Percentiles rank a stretch among this genome's conserved stretches.
These are phyloP conservation scores for Cyclotella kingstonii DNA, from an alignment of 108 stramenopile species.

Conservation along the genomic window DNA sequence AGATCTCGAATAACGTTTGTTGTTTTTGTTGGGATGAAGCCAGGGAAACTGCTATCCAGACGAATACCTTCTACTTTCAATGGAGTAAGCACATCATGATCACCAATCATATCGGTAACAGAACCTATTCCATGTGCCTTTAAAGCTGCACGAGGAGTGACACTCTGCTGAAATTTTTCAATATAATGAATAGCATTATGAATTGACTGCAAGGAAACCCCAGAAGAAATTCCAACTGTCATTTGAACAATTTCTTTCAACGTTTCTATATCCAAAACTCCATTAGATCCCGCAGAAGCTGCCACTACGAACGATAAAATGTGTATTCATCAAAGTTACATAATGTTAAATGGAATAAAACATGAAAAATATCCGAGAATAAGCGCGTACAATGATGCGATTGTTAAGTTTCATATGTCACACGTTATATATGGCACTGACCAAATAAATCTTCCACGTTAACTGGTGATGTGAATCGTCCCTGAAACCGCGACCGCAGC, in stretches of 20 bases:
- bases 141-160: constrained; percentile 29
- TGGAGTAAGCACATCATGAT: constrained; percentile 21
- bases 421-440: background rate
- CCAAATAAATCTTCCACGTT: constrained; percentile 38
- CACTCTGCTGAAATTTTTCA: constrained; percentile 18
- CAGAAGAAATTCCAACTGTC: constrained; percentile 15
- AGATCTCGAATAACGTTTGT: constrained; percentile 37
- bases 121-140: constrained; percentile 40
- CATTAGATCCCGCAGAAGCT: constrained; percentile 30
- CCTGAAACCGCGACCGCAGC: constrained; percentile 76
- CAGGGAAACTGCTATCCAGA: background rate
- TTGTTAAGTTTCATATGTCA: background rate
- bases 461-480: constrained; percentile 28
- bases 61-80: constrained; percentile 1
- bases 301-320: constrained; percentile 3
- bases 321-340: too few relatives aligned
- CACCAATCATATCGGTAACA: constrained; percentile 33
- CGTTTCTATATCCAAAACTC: constrained; percentile 11
- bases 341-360: too few relatives aligned
- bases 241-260: constrained; percentile 31
- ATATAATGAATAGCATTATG: constrained; percentile 39
- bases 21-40: constrained; percentile 45
- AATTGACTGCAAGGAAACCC: constrained; percentile 34
- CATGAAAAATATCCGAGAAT: background rate
- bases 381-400: background rate